Evolutionary conservation across 805 yeast species (phyloP).

Genomic region (Starmera amethionina): DNA sequence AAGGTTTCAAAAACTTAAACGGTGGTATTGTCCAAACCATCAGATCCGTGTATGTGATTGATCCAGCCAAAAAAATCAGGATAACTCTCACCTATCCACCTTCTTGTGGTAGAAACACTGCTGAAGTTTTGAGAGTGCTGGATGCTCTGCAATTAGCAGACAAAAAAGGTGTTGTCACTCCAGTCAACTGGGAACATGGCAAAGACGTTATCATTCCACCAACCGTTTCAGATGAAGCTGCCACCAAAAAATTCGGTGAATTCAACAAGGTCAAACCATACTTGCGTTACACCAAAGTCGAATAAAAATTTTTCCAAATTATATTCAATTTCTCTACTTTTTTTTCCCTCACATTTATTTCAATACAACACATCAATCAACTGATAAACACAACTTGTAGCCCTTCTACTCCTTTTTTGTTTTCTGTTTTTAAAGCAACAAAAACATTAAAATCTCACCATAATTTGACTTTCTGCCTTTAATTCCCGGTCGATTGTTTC

Average conservation of each 20-base stretch:
- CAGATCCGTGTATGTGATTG: constrained; percentile 87
- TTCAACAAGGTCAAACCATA: constrained; percentile 85
- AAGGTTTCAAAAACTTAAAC: constrained; percentile 63
- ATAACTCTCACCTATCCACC: constrained; percentile 86
- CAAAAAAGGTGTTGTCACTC: constrained; percentile 76
- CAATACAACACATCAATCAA: too few species aligned
- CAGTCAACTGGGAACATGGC: constrained; percentile 85
- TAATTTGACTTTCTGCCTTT: too few species aligned
- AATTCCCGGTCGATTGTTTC: too few species aligned
- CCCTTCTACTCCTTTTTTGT: too few species aligned
- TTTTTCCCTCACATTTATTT: too few species aligned
- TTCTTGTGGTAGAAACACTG: constrained; percentile 87
- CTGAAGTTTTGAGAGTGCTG: constrained; percentile 83
- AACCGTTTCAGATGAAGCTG: constrained; percentile 67
- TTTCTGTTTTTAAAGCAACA: too few species aligned
- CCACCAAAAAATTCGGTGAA: constrained; percentile 74
- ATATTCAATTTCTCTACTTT: too few species aligned
- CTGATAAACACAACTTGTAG: too few species aligned
- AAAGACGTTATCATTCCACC: constrained; percentile 92
- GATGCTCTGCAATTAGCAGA: constrained; percentile 86
- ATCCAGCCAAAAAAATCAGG: constrained; percentile 84
- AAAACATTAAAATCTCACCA: too few species aligned
- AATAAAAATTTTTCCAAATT: constrained; percentile 1
- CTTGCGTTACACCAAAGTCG: constrained; percentile 58
- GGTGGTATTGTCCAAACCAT: constrained; percentile 77